These are phyloP conservation scores for Hemisphaericaspora lyxosophila DNA, from an alignment of 1,139 yeast genomes.

Conservation along the genomic window DNA sequence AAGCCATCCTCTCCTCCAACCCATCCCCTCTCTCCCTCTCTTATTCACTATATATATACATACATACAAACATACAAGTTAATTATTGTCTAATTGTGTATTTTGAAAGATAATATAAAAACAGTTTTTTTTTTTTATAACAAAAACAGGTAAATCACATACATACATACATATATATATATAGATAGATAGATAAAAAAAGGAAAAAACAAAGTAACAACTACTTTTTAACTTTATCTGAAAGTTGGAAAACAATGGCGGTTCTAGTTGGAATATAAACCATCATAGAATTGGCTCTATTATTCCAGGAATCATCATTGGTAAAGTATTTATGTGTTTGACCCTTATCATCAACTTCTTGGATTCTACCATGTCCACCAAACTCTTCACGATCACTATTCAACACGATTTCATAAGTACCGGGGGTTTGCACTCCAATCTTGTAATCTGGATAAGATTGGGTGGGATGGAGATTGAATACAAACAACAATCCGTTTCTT, in stretches of 20 bases:
- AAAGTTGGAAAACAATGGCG: conserved; percentile 60
- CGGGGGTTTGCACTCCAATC: conserved; percentile 81
- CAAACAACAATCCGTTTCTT: conserved; percentile 78
- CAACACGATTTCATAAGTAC: conserved; percentile 71
- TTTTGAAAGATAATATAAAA: no score
- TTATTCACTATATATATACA: no score
- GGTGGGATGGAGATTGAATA: conserved; percentile 87
- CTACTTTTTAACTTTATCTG: conserved; percentile 16
- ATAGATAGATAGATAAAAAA: background rate
- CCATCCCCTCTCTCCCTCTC: no score
- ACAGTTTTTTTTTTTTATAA: no score
- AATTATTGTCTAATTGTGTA: no score
- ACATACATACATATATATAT: background rate
- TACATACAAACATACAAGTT: no score
- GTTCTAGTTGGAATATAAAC: conserved; percentile 84
- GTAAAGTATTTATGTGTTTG: conserved; percentile 56
- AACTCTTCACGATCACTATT: conserved; percentile 68
- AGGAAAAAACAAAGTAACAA: background rate
- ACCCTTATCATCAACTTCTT: conserved; percentile 45
- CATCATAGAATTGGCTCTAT: conserved; percentile 71
- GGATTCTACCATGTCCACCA: conserved; percentile 83
- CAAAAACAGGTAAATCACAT: no score
- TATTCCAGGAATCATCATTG: conserved; percentile 75
- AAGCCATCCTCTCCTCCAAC: no score
- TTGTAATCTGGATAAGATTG: conserved; percentile 83